A percentile compares a stretch with the other conserved stretches of the same genome.
Evolutionary conservation across 495 filamentous ascomycete species (phyloP).

Genomic region (Tuber calosporum): DNA sequence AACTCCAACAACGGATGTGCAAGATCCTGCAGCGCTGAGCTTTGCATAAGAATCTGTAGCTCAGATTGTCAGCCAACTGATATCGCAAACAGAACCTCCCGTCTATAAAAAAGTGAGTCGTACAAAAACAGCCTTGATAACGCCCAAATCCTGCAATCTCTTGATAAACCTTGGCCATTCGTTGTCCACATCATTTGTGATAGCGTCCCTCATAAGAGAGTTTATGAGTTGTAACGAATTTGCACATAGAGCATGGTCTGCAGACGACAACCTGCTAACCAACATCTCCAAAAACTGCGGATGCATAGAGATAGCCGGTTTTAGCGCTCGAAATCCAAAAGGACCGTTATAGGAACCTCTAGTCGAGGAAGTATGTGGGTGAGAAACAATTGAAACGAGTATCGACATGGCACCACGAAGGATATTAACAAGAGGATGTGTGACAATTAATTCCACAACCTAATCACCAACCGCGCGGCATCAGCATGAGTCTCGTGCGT

Average conservation of each 20-base stretch:
- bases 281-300: constrained; percentile 93
- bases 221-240: constrained; percentile 94
- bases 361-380: constrained; percentile 55
- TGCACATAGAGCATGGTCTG: constrained; percentile 92
- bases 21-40: constrained; percentile 83
- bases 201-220: constrained; percentile 84
- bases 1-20: constrained; percentile 92
- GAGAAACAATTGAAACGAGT: constrained; percentile 82
- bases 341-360: constrained; percentile 44
- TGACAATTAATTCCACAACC: constrained; percentile 89
- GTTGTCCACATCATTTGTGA: constrained; percentile 64
- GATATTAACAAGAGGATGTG: constrained; percentile 94
- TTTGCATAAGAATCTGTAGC: constrained; percentile 71
- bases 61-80: constrained; percentile 5
- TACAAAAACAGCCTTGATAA: constrained; percentile 81
- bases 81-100: neutral
- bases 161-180: constrained; percentile 98
- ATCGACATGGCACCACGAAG: constrained; percentile 94
- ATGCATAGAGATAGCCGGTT: constrained; percentile 81
- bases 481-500: neutral
- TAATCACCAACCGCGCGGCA: constrained; percentile 42
- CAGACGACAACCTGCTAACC: constrained; percentile 77
- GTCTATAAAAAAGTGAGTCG: constrained; percentile 11
- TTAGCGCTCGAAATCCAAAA: constrained; percentile 83
- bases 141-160: constrained; percentile 79